phyloP scores from a whole-genome alignment of 768 basidiomycete genomes.

The Candolleomyces efflorescens region DNA sequence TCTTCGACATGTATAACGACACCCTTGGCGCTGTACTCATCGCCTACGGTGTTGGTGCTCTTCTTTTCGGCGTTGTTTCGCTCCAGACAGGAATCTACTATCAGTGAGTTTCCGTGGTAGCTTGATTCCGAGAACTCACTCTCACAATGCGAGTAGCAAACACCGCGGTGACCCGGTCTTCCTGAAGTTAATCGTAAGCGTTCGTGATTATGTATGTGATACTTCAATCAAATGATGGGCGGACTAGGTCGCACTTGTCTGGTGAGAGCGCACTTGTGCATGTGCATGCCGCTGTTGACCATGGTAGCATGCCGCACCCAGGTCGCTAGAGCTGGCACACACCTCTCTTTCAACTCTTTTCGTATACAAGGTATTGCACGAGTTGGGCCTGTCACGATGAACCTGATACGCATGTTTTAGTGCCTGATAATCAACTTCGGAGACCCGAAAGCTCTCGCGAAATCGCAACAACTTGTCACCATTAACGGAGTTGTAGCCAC shows the following conservation, averaged over 20 bases:
- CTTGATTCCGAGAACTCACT: background rate
- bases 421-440: constrained; percentile 8
- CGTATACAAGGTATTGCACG: constrained; percentile 5
- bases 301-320: background rate
- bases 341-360: background rate
- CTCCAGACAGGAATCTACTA: constrained; percentile 7
- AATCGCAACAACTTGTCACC: constrained; percentile 3
- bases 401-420: background rate
- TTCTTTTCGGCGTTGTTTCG: constrained; percentile 5
- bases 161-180: background rate
- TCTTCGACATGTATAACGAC: background rate
- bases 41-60: constrained; percentile 1
- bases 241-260: constrained; percentile 8
- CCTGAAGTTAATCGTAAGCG: constrained; percentile 8
- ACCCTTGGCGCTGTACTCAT: constrained; percentile 7
- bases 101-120: background rate
- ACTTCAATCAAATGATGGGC: background rate
- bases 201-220: background rate
- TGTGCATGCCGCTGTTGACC: background rate
- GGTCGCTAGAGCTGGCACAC: constrained; percentile 10
- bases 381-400: background rate
- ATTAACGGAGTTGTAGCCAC: constrained; percentile 7
- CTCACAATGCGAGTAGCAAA: background rate
- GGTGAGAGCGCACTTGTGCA: background rate
- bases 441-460: background rate